Evolutionary conservation across 2,329 filamentous ascomycete genomes (phyloP), one percentile per base, ranked within the genome.

Genomic region (Botrytis medusae): DNA sequence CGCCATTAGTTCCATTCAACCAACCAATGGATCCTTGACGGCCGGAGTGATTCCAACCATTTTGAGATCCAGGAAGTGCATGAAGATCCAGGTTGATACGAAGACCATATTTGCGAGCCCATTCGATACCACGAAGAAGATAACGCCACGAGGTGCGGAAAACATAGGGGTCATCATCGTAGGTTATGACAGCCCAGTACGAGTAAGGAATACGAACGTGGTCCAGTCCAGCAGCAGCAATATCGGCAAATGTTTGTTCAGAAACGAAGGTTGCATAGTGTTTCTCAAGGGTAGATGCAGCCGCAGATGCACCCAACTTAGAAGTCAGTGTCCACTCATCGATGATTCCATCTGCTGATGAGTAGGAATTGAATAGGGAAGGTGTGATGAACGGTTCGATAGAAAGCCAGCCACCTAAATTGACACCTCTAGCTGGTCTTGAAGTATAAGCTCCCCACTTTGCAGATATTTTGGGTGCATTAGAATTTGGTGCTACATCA

Each of bases 11-110:
- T n/a, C 96, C 96, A 78, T 96, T 96, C 57, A 98, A 84, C 96
- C 96, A 99, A 40, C 89, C 87, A 76, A 98, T 95, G 1, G 83
- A 75, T 1, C 96, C 95, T 81, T 92, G 91, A 16, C 90, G 89
- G 0, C 96, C 96, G 77, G 93, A 97, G 82, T 99, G 96, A 79
- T 98, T 98, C 95, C 95, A 98, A 2, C 96, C 96, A 79, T 99
- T 99, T 80, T 98, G 96, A 74, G 92, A 95, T 0, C 96, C 96
- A 0, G 95, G 95, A 0, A 96, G 86, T n/a, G 88, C 94, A 83
- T 99, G 96, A 7, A 98, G 84, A 81, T 99, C 96, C 6, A 99
- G 89, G 76, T 98, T 98, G 59, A 99, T 90, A 2, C 96, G 92
- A 7, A 99, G 85, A 0, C 96, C 96, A 81, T 98, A 92, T 80